Evolutionary conservation across 1,284 basidiomycete species (phyloP).

Genomic region (Leccinum pachyderme): DNA sequence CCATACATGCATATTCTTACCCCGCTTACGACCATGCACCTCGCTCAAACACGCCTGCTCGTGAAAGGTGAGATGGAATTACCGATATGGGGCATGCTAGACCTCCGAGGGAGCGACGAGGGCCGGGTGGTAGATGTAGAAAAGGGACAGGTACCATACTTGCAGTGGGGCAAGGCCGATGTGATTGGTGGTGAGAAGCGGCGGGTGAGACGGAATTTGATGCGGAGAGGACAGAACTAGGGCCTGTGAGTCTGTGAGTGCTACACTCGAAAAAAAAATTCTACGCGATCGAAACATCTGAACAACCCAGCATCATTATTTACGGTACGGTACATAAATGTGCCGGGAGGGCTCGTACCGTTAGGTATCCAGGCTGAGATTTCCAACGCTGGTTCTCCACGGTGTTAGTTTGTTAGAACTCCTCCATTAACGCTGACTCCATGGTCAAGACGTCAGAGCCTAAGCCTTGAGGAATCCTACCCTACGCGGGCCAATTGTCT

Average conservation of each 20-base stretch:
- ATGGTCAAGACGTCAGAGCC: too few species aligned
- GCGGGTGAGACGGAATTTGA: constrained; percentile 82
- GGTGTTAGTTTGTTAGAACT: too few species aligned
- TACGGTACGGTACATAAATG: too few species aligned
- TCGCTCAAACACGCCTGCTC: constrained; percentile 48
- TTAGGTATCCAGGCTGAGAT: neutral
- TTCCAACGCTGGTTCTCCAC: too few species aligned
- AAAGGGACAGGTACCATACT: constrained; percentile 69
- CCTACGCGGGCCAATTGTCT: too few species aligned
- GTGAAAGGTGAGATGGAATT: constrained; percentile 88
- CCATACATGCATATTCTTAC: constrained; percentile 70
- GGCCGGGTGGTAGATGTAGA: constrained; percentile 55
- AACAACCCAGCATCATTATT: neutral
- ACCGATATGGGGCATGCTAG: constrained; percentile 85
- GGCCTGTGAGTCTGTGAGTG: neutral
- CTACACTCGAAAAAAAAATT: neutral
- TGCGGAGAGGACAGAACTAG: constrained; percentile 68
- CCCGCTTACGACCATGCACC: constrained; percentile 52
- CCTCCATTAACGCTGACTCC: too few species aligned
- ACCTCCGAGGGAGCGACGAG: constrained; percentile 51
- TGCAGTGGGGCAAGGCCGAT: constrained; percentile 73
- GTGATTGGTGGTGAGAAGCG: constrained; percentile 69
- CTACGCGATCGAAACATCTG: neutral
- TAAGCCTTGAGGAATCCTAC: too few species aligned
- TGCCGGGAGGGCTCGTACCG: too few species aligned